Evolutionary conservation across 768 basidiomycete species (phyloP).

Genomic region (Pleurotus ostreatus): DNA sequence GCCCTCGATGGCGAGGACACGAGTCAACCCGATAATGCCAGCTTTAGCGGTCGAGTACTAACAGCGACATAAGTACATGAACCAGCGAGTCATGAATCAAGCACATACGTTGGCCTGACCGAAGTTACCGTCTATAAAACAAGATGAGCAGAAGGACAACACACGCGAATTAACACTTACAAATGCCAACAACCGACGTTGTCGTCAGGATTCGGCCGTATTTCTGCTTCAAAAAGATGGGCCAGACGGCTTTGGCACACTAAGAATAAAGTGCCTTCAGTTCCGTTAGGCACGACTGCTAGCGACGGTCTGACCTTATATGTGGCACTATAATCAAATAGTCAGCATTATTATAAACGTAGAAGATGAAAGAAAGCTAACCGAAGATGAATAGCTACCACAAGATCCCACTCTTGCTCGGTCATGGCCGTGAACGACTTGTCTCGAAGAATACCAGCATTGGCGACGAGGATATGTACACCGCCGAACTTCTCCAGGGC

Average conservation of each 20-base stretch:
- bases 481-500: slow-evolving; percentile 85
- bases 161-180: slow-evolving; percentile 42
- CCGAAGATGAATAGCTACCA: slow-evolving; percentile 83
- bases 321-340: slow-evolving; percentile 54
- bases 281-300: too few species aligned
- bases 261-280: slow-evolving; percentile 19
- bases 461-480: slow-evolving; percentile 86
- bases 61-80: slow-evolving; percentile 4
- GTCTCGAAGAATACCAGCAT: slow-evolving; percentile 92
- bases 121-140: slow-evolving; percentile 77
- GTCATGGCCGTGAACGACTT: slow-evolving; percentile 89
- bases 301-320: slow-evolving; percentile 57
- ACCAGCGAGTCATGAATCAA: not conserved
- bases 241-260: slow-evolving; percentile 96
- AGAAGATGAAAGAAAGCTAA: slow-evolving; percentile 16
- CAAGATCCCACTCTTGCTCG: slow-evolving; percentile 92
- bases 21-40: slow-evolving; percentile 86
- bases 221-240: slow-evolving; percentile 93
- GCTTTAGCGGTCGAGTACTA: slow-evolving; percentile 93
- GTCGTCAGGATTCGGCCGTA: slow-evolving; percentile 95
- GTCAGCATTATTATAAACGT: slow-evolving; percentile 4
- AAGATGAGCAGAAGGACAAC: slow-evolving; percentile 1
- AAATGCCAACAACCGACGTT: slow-evolving; percentile 89
- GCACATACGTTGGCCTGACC: slow-evolving; percentile 81
- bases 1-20: slow-evolving; percentile 88